Conservation (phyloP, 352 stramenopile genomes). For the Phytopythium ostracodes region DNA sequence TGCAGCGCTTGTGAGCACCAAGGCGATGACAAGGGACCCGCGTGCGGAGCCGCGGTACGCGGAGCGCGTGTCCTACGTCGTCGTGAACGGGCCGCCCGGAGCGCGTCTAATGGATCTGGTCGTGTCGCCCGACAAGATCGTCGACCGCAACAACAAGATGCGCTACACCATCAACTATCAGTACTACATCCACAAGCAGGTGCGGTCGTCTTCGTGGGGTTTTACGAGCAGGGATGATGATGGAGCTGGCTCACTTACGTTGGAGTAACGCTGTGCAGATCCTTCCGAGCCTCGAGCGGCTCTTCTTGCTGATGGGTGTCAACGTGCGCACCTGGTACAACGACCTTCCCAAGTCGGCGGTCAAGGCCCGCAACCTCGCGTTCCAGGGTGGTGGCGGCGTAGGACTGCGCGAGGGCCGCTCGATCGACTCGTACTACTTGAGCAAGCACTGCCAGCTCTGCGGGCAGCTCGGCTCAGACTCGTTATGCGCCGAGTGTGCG, state of each 20-base stretch:
- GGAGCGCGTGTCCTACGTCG: slow-evolving; percentile 89
- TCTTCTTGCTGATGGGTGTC: slow-evolving; percentile 76
- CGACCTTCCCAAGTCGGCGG: slow-evolving; percentile 44
- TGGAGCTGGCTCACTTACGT: too few relatives aligned
- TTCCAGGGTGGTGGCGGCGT: slow-evolving; percentile 4
- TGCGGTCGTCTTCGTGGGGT: slow-evolving; percentile 20
- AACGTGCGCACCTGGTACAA: slow-evolving; percentile 77
- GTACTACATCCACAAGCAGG: slow-evolving; percentile 93
- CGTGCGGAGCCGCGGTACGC: slow-evolving; percentile 76
- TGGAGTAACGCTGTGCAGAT: slow-evolving; percentile 34
- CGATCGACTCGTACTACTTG: slow-evolving; percentile 83
- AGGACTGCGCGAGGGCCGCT: slow-evolving; percentile 17
- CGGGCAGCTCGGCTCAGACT: slow-evolving; percentile 46
- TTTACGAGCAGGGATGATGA: too few relatives aligned
- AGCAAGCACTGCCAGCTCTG: slow-evolving; percentile 82
- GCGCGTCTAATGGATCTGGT: slow-evolving; percentile 90
- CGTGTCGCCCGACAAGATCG: slow-evolving; percentile 71
- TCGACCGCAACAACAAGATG: slow-evolving; percentile 27
- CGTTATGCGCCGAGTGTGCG: slow-evolving; percentile 50
- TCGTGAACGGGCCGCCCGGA: slow-evolving; percentile 84
- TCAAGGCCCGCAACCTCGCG: slow-evolving; percentile 50
- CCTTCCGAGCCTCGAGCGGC: slow-evolving; percentile 76
- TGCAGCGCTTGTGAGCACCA: slow-evolving; percentile 71
- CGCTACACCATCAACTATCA: slow-evolving; percentile 83
- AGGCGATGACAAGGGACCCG: slow-evolving; percentile 76